phyloP scores from a whole-genome alignment of 2,329 filamentous ascomycete species.

The Chaetomiaceae sp. region DNA sequence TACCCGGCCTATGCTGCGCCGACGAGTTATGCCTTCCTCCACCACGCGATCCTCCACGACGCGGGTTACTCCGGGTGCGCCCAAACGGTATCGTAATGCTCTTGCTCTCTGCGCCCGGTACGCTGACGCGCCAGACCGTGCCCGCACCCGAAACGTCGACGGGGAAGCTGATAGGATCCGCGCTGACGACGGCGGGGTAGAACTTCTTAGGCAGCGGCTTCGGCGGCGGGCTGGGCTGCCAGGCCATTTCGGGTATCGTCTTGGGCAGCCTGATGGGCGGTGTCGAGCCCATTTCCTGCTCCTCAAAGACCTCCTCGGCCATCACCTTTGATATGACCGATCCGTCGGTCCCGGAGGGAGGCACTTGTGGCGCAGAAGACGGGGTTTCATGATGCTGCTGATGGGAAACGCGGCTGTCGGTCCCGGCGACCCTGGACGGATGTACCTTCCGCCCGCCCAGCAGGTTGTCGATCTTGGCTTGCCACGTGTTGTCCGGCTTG shows the following conservation, averaged over 20 bases:
- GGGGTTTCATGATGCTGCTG: slow-evolving; percentile 44
- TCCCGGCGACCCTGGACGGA: slow-evolving; percentile 52
- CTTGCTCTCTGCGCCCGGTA: slow-evolving; percentile 38
- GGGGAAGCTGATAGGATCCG: slow-evolving; percentile 26
- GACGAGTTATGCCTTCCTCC: slow-evolving; percentile 20
- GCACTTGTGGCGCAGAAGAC: slow-evolving; percentile 37
- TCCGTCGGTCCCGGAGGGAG: slow-evolving; percentile 37
- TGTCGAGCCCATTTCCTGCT: slow-evolving; percentile 75
- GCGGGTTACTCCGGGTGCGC: slow-evolving; percentile 32
- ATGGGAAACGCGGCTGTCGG: slow-evolving; percentile 50
- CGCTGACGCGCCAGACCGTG: slow-evolving; percentile 36
- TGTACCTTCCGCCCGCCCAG: slow-evolving; percentile 62
- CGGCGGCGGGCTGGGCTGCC: slow-evolving; percentile 54
- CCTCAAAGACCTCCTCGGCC: slow-evolving; percentile 75
- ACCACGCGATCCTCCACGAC: slow-evolving; percentile 26
- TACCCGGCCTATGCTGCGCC: slow-evolving; percentile 19
- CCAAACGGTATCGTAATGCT: slow-evolving; percentile 37
- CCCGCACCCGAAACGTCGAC: slow-evolving; percentile 30
- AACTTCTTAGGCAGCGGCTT: slow-evolving; percentile 54
- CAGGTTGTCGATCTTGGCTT: slow-evolving; percentile 77
- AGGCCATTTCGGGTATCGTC: slow-evolving; percentile 57
- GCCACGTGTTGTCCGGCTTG: slow-evolving; percentile 45
- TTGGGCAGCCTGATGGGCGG: slow-evolving; percentile 65
- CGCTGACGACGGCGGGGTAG: slow-evolving; percentile 39
- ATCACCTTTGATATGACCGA: slow-evolving; percentile 60